Percentiles rank a stretch among this genome's conserved stretches.
Conservation (phyloP, 176 grass and related monocot species). For the Zizania latifolia region DNA sequence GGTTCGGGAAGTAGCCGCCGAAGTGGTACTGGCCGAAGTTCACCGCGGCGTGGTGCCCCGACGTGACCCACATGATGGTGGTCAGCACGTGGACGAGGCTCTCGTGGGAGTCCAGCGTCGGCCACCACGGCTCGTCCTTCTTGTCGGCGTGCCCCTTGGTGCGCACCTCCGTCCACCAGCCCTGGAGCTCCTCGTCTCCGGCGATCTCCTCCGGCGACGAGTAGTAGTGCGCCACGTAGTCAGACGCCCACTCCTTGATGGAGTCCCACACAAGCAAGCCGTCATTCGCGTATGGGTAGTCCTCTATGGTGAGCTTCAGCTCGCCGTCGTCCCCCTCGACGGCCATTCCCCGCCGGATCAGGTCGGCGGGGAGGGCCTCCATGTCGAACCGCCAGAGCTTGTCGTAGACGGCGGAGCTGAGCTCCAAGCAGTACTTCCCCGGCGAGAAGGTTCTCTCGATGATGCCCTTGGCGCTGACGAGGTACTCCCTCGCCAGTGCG, state of each 20-base stretch:
- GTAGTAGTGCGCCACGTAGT: conserved; percentile 52
- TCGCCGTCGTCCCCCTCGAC: conserved; percentile 17
- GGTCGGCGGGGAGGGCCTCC: conserved; percentile 70
- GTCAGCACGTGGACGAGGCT: conserved; percentile 35
- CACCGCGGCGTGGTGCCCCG: conserved; percentile 61
- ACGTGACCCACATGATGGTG: conserved; percentile 61
- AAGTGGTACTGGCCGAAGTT: conserved; percentile 74
- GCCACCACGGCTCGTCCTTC: conserved; percentile 63
- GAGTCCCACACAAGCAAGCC: conserved; percentile 54
- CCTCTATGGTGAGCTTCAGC: conserved; percentile 48
- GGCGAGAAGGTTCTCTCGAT: conserved; percentile 52
- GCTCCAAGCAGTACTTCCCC: conserved; percentile 40
- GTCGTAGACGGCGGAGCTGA: conserved; percentile 48
- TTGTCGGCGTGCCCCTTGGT: conserved; percentile 58
- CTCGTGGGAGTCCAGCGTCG: conserved; percentile 29
- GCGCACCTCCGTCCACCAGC: conserved; percentile 66
- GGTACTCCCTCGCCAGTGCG: conserved; percentile 25
- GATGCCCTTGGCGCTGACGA: conserved; percentile 43
- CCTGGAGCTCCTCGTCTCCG: conserved; percentile 49
- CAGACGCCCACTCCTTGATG: conserved; percentile 37
- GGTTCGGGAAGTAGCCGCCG: conserved; percentile 68
- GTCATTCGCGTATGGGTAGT: conserved; percentile 68
- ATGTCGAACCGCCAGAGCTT: conserved; percentile 61
- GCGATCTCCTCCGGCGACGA: background rate
- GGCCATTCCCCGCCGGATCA: conserved; percentile 65